Evolutionary conservation across 2,329 filamentous ascomycete genomes (phyloP).

Genomic region (Aurifilum marmelostoma): DNA sequence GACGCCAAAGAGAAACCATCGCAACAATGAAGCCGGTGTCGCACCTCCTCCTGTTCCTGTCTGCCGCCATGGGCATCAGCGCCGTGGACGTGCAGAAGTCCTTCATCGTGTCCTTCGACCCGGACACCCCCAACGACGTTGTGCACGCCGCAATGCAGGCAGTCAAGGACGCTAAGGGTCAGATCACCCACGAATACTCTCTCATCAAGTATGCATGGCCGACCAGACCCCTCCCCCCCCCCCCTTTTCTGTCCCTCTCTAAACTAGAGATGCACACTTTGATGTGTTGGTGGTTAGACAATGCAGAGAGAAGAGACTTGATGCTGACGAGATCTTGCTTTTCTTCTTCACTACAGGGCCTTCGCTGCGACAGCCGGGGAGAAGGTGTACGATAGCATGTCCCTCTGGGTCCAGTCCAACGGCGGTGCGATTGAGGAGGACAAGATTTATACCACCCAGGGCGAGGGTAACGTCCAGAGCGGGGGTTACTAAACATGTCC

Average conservation of each 20-base stretch:
- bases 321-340: not conserved
- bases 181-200: conserved; percentile 78
- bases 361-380: conserved; percentile 76
- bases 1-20: conserved; percentile 16
- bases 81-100: conserved; percentile 70
- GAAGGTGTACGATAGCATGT: conserved; percentile 69
- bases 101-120: conserved; percentile 78
- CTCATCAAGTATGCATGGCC: conserved; percentile 62
- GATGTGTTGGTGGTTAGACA: not conserved
- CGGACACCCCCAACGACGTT: conserved; percentile 68
- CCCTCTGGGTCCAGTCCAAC: conserved; percentile 62
- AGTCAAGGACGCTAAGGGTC: conserved; percentile 70
- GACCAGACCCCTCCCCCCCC: no score
- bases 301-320: not conserved
- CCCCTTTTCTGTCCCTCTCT: not conserved
- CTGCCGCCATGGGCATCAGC: conserved; percentile 60
- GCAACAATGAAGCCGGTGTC: conserved; percentile 66
- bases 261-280: not conserved
- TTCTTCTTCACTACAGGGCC: conserved; percentile 56
- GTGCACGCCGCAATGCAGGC: conserved; percentile 72
- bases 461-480: conserved; percentile 49
- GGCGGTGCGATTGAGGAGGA: conserved; percentile 77
- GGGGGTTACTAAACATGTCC: conserved; percentile 20
- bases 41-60: conserved; percentile 57
- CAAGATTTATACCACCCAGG: conserved; percentile 45